Base-by-base conservation (phyloP, 2,329 filamentous ascomycete species). In the Cladosporium sp. region DNA sequence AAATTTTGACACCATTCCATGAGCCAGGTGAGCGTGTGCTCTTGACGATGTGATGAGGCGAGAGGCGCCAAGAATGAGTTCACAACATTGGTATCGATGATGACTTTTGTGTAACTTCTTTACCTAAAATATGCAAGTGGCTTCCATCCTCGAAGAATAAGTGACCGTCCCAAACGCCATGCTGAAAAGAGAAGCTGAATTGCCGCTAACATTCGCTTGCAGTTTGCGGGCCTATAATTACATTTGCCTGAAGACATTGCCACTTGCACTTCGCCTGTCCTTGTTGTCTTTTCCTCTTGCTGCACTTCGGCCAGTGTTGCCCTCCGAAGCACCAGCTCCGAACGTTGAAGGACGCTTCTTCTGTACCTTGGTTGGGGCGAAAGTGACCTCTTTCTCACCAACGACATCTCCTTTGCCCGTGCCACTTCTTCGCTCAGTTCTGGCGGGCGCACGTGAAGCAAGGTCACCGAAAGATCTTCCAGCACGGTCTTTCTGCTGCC, bases 221-320 rank as follows among this genome's bases (percentile, higher is more conserved):
- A 34, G 7, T 27, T 1, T 27, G 7, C 15, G 1, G 30, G 3
- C 9, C 8, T 13, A 8, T 7, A 15, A 36, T 36, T 36, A 43
- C 40, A 22, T 77, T 63, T 76, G 79, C 66, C 85, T 80, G 67
- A 90, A 88, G 36, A 83, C 83, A 69, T 92, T 91, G 47, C 78
- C 79, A 69, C 86, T 89, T 44, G 88, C 88, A 68, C 85, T 90
- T 61, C 87, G 75, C 61, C 87, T 80, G 22, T 74, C 72, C 51
- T 74, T 72, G 36, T 43, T 67, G 64, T 20, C 66, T 65, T 11
- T 54, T 49, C 12, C 44, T 56, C 42, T 53, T 47, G 42, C 52
- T 27, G 29, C 52, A 47, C 20, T 55, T 42, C 44, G 51, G 54
- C 57, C 63, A 64, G 56, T 61, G 50, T 51, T 43, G 44, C 44